A percentile compares a stretch with the other conserved stretches of the same genome.
phyloP scores from a whole-genome alignment of 345 rosid genomes.

The Hibiscus trionum region DNA sequence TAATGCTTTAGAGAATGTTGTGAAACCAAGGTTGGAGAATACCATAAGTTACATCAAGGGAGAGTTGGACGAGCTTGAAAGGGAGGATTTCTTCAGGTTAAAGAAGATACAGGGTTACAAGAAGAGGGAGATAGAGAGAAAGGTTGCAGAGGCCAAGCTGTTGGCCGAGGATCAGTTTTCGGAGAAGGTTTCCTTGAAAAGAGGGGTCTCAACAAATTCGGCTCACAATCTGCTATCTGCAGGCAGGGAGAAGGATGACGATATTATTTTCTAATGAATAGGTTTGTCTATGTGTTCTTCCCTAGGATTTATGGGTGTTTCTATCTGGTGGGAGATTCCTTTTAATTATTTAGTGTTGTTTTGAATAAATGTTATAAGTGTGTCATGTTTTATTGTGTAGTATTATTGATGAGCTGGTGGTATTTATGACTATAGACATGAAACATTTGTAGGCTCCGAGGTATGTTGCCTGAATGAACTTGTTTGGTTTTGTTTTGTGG shows the following conservation, averaged over 20 bases:
- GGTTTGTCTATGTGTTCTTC: slow-evolving; percentile 8
- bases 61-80: slow-evolving; percentile 90
- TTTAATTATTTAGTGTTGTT: slow-evolving; percentile 1
- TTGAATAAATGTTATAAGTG: slow-evolving; percentile 20
- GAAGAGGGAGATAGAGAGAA: slow-evolving; percentile 67
- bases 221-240: slow-evolving; percentile 56
- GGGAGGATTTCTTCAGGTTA: slow-evolving; percentile 86
- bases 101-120: slow-evolving; percentile 86
- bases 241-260: slow-evolving; percentile 59
- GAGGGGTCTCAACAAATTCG: slow-evolving; percentile 53
- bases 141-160: slow-evolving; percentile 35
- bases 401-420: background rate
- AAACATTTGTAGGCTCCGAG: background rate
- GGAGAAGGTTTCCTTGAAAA: slow-evolving; percentile 62
- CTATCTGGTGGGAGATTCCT: slow-evolving; percentile 2
- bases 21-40: slow-evolving; percentile 81
- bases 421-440: background rate
- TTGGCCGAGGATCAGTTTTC: slow-evolving; percentile 68
- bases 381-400: slow-evolving; percentile 18
- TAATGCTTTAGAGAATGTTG: slow-evolving; percentile 86
- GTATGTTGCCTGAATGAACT: background rate
- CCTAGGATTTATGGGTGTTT: slow-evolving; percentile 15
- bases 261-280: slow-evolving; percentile 61
- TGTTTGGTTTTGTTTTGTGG: background rate
- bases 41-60: slow-evolving; percentile 78